Evolutionary conservation across 176 grass and related monocot species (phyloP), one percentile per base, ranked within the genome.

Genomic region (Lolium perenne): DNA sequence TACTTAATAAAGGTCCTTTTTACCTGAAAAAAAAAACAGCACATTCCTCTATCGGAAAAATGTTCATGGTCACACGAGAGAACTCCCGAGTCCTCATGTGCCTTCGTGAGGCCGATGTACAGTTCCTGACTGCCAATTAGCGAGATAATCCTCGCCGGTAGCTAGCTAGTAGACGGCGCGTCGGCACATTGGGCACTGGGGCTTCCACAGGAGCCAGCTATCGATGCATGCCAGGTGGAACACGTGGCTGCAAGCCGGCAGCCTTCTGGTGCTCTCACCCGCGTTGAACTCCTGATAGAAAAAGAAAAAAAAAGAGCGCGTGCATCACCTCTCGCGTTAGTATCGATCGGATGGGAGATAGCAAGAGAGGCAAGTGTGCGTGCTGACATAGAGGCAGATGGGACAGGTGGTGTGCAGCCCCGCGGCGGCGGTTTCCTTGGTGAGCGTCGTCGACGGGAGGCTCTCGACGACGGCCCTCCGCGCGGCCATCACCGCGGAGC

Each of bases 351-450:
- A 69, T 38, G 64, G 64, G 6, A 67, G 64, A 16, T 67, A 8
- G 64, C 2, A 17, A 17, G 2, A 67, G 64, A 38, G 32, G 14
- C 14, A 16, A 20, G 32, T 8, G 32, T 40, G 32, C 25, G 15
- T 50, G 48, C 73, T 76, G 49, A 76, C 74, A 35, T 76, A 25
- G 21, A 97, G 90, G 88, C 94, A 97, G 55, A 97, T 90, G 1
- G 94, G 90, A 66, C 94, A 97, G 22, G 66, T 43, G 75, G 76
- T 76, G 18, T 20, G 86, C 15, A 89, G 72, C 14, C 23, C 71
- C 3, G 71, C 71, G 22, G 3, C 47, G 3, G 71, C 73, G 15
- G 49, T 35, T 8, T 76, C 74, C 45, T 77, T 38, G 67, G 88
- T 82, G 74, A 92, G 86, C 60, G 56, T 85, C 4, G 38, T 61